Conservation (phyloP, 305 asterid genomes). For the Solanum aculeatissimum region DNA sequence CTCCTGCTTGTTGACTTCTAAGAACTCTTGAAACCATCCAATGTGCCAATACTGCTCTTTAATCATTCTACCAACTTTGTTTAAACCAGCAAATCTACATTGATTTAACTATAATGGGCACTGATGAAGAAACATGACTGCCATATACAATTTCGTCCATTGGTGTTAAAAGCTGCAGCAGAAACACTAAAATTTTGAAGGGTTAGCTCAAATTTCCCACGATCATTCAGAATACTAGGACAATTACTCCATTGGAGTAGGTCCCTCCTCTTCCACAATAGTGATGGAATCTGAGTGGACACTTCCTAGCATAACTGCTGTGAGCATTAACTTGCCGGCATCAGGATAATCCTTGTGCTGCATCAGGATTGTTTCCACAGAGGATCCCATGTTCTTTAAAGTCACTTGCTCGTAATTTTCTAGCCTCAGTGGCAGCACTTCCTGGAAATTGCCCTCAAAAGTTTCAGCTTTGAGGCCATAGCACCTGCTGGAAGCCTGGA, state of each 20-base stretch:
- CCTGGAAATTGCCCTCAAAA: constrained; percentile 52
- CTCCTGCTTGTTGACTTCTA: neutral
- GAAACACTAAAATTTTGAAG: neutral
- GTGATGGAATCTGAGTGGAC: constrained; percentile 1
- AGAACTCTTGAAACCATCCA: neutral
- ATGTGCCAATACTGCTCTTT: neutral
- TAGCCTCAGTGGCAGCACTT: constrained; percentile 56
- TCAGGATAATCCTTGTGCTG: constrained; percentile 83
- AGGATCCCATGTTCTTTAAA: constrained; percentile 24
- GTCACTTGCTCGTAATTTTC: constrained; percentile 21
- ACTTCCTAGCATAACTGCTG: constrained; percentile 63
- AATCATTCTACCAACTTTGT: neutral
- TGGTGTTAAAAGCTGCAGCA: neutral
- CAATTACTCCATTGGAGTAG: constrained; percentile 29
- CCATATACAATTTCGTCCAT: neutral
- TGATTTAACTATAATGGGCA: neutral
- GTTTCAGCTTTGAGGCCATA: constrained; percentile 57
- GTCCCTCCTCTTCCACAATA: constrained; percentile 11
- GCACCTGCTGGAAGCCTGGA: constrained; percentile 69
- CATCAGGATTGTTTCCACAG: constrained; percentile 65
- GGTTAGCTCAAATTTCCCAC: neutral
- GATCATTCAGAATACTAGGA: neutral
- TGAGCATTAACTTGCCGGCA: constrained; percentile 80
- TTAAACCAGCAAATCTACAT: neutral
- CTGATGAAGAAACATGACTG: neutral